These are phyloP conservation scores for Pyrenophora teres DNA, from an alignment of 2,329 filamentous ascomycete species.

Conservation along the genomic window DNA sequence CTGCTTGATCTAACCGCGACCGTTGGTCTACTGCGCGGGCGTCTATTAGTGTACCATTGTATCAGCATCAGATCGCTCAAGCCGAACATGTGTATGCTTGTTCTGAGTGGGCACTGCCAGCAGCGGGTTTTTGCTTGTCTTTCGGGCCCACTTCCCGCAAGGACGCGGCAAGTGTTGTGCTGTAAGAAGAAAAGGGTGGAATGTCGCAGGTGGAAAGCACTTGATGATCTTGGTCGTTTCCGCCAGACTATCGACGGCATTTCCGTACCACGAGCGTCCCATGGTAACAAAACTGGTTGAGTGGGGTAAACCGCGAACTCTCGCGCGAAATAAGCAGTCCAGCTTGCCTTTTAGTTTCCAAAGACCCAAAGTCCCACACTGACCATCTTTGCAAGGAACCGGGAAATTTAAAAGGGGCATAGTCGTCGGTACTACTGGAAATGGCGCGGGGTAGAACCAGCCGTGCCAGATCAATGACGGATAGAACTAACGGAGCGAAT, in stretches of 20 bases:
- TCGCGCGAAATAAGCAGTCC: conserved; percentile 11
- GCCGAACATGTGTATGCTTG: not conserved
- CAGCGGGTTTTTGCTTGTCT: not conserved
- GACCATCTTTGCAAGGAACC: not conserved
- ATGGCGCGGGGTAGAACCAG: conserved; percentile 11
- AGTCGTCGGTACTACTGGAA: not conserved
- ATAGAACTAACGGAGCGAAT: conserved; percentile 2
- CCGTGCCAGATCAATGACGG: conserved; percentile 7
- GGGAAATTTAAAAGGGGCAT: not conserved
- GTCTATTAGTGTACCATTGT: conserved; percentile 25
- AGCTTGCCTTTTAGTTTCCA: conserved; percentile 9
- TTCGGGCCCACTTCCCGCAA: not conserved
- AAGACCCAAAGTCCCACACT: conserved; percentile 2
- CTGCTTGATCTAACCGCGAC: conserved; percentile 13
- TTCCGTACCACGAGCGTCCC: conserved; percentile 25
- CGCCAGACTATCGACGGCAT: conserved; percentile 20
- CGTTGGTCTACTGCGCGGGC: conserved; percentile 23
- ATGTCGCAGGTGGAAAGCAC: conserved; percentile 2
- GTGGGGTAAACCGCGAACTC: conserved; percentile 26
- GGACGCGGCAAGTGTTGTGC: conserved; percentile 1
- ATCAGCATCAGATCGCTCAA: conserved; percentile 9
- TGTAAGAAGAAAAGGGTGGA: conserved; percentile 1
- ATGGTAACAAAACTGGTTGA: conserved; percentile 22
- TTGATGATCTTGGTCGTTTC: not conserved
- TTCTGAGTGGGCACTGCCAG: not conserved